Evolutionary conservation across 2,329 filamentous ascomycete genomes (phyloP).

Genomic region (Sporothrix globosa): DNA sequence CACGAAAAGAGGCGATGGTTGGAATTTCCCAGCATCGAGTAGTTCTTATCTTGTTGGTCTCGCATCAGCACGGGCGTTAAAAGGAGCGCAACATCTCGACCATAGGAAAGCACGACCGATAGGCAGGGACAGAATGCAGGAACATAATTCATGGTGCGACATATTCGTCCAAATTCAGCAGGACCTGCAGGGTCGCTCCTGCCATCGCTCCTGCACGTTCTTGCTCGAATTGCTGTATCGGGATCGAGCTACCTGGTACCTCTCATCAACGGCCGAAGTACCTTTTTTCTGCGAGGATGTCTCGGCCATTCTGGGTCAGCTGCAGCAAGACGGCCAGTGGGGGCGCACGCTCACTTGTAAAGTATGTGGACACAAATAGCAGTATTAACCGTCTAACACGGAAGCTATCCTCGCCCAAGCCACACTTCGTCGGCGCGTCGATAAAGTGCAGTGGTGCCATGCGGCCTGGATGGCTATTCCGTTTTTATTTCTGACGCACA

Average conservation of each 20-base stretch:
- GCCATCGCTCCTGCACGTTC: constrained; percentile 14
- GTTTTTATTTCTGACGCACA: not conserved
- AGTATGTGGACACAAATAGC: not conserved
- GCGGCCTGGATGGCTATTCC: constrained; percentile 17
- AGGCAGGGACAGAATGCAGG: not conserved
- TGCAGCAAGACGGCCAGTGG: not conserved
- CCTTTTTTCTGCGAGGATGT: not conserved
- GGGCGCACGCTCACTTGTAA: not conserved
- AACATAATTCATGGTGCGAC: not conserved
- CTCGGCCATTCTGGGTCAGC: not conserved
- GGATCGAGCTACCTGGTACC: constrained; percentile 4
- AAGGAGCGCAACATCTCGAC: not conserved
- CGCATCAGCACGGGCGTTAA: constrained; percentile 7
- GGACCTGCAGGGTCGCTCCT: not conserved
- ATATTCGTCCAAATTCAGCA: constrained; percentile 15
- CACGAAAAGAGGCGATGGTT: constrained; percentile 6
- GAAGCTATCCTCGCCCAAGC: not conserved
- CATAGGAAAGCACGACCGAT: not conserved
- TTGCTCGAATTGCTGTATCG: constrained; percentile 6
- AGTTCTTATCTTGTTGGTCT: not conserved
- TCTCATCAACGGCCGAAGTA: not conserved
- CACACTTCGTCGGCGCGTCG: no score
- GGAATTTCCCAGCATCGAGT: not conserved
- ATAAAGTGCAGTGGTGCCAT: not conserved
- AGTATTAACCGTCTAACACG: not conserved